Evolutionary conservation across 257 asterid species (phyloP).

Genomic region (Craterostigma plantagineum): DNA sequence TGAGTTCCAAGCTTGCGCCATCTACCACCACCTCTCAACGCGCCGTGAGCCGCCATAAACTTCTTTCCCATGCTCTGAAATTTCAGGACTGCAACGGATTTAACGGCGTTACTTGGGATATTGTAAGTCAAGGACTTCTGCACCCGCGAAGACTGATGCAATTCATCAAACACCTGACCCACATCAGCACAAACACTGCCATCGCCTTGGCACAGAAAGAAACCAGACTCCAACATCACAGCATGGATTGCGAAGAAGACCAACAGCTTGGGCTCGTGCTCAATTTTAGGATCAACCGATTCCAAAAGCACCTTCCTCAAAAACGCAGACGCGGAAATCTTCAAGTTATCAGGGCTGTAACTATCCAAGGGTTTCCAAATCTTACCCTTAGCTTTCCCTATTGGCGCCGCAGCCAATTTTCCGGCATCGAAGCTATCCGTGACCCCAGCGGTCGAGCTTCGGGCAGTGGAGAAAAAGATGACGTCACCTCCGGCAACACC

Average conservation of each 20-base stretch:
- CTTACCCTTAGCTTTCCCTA: not conserved
- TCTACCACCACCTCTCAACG: conserved; percentile 13
- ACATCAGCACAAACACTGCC: conserved; percentile 15
- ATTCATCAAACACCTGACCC: conserved; percentile 16
- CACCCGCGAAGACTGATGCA: conserved; percentile 46
- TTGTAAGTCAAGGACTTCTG: not conserved
- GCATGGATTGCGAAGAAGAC: conserved; percentile 70
- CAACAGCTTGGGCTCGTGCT: conserved; percentile 37
- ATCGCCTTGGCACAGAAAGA: conserved; percentile 37
- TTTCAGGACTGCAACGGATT: conserved; percentile 20
- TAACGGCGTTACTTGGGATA: conserved; percentile 6
- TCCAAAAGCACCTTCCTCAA: conserved; percentile 56
- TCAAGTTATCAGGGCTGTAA: no score
- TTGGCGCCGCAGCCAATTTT: conserved; percentile 2
- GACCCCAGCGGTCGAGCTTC: conserved; percentile 1
- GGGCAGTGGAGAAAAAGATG: conserved; percentile 29
- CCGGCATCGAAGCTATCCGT: conserved; percentile 3
- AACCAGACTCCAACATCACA: conserved; percentile 64
- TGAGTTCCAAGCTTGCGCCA: conserved; percentile 11
- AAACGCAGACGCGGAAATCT: conserved; percentile 63
- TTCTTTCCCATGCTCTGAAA: conserved; percentile 54
- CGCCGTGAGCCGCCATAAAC: conserved; percentile 45
- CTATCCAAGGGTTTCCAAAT: no score
- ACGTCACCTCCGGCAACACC: conserved; percentile 72
- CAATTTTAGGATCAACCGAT: conserved; percentile 32